Base-by-base conservation (phyloP, 345 rosid genomes). In the Fremontodendron californicum region DNA sequence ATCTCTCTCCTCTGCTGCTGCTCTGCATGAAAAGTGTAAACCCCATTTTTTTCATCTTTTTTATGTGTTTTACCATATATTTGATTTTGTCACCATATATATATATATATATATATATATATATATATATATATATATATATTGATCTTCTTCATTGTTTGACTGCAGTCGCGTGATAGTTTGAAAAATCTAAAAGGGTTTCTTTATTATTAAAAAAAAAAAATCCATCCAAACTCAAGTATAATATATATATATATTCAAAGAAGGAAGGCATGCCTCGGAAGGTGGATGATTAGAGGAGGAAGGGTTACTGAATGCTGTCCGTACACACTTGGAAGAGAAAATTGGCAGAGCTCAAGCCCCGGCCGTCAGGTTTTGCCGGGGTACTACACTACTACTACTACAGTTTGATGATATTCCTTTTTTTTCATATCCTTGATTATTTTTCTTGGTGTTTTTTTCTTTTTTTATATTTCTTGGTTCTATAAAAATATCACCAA, bases 331-430 rank as follows among this genome's bases (percentile, higher is more conserved):
- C n/a, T 51, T 52, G 15, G 18, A 15, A 42, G 74, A 54, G 23
- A 52, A 19, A 19, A 39, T 65, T 33, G 74, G 60, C 60, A 54
- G 27, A 54, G 46, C 55, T 67, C 69, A 13, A 37, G 13, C 9
- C 43, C 43, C 75, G n/a, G n/a, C n/a, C n/a, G n/a, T 72, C 80
- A 82, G 82, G 66, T 8, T 67, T 74, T 79, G 82, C 78, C 78
- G 79, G 76, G 7, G n/a, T n/a, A n/a, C n/a, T n/a, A n/a, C n/a
- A n/a, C n/a, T n/a, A n/a, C n/a, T n/a, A n/a, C n/a, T n/a, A n/a
- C n/a, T n/a, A n/a, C n/a, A n/a, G 55, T 75, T 51, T 40, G 18
- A 15, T 68, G 18, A 1, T 3, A 1, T 33, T 2, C 25, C 23
- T n/a, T n/a, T n/a, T 25, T 43, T 8, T 63, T 19, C 42, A 16